Evolutionary conservation across 140 eudicot genomes (phyloP), one percentile per base, ranked within the genome.

Genomic region (Stevia rebaudiana): DNA sequence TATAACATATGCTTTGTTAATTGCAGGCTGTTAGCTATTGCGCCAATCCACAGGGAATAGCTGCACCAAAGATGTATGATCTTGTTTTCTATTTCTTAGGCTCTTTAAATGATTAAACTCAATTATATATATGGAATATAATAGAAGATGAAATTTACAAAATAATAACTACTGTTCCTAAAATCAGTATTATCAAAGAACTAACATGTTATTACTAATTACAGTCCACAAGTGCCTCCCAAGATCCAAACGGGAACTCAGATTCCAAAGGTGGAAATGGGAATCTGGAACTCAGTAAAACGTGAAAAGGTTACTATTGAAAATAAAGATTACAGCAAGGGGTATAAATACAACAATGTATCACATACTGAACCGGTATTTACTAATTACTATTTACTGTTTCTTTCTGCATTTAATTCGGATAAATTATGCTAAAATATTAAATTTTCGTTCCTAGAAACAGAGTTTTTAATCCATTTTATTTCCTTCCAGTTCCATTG

Each of bases 271-370:
- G 77, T 77, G 17, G 87, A 89, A 73, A 79, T 66, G 80, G 94
- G 88, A 44, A 72, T 75, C 35, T 90, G 95, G 95, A 83, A 79
- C 18, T 63, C 84, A 0, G 94, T 90, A 36, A 90, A 82, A 84
- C 78, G 53, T 55, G 80, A 82, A 44, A 53, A 64, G 24, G 63
- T 67, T 57, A 23, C 83, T 68, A 19, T 17, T n/a, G 52, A 74
- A 25, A 30, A 56, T 60, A 63, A 55, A 50, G 71, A 48, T 63
- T 63, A 60, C 78, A 62, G 11, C 33, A 69, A 57, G 68, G 78
- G 65, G 25, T 74, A 42, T 39, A 76, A 72, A 62, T 72, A 56
- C 80, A 87, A 63, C 56, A 64, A 55, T 72, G 60, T 48, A 16
- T 69, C 77, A 33, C 75, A 74, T 16, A 43, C 23, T 53, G 81